A percentile compares a stretch with the other conserved stretches of the same genome.
phyloP scores from a whole-genome alignment of 2,329 filamentous ascomycete species.

The Aspergillus caelatus region DNA sequence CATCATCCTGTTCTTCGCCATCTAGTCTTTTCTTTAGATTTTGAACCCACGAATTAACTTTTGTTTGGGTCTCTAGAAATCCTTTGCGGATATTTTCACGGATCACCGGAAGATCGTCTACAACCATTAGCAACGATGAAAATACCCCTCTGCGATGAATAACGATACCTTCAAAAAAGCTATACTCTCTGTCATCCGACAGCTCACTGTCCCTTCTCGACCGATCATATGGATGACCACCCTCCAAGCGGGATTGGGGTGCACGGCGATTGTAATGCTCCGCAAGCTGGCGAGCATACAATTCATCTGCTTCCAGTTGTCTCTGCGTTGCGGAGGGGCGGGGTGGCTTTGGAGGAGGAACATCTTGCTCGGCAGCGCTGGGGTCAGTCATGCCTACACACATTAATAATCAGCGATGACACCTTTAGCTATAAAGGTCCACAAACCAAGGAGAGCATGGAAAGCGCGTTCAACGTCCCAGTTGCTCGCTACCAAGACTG shows the following conservation, averaged over 20 bases:
- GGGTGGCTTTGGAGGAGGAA: slow-evolving; percentile 79
- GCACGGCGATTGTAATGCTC: slow-evolving; percentile 73
- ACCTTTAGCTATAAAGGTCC: neutral
- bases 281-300: slow-evolving; percentile 88
- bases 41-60: slow-evolving; percentile 90
- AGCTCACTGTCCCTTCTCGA: slow-evolving; percentile 59
- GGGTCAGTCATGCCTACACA: slow-evolving; percentile 75
- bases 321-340: slow-evolving; percentile 70
- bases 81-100: slow-evolving; percentile 91
- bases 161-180: slow-evolving; percentile 75
- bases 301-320: slow-evolving; percentile 87
- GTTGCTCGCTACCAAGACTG: slow-evolving; percentile 81
- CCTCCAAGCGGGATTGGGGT: slow-evolving; percentile 34
- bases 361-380: slow-evolving; percentile 63
- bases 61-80: slow-evolving; percentile 89
- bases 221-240: slow-evolving; percentile 42
- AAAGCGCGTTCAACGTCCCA: slow-evolving; percentile 92
- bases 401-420: slow-evolving; percentile 5
- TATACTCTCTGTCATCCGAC: slow-evolving; percentile 74
- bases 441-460: slow-evolving; percentile 82
- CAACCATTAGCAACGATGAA: slow-evolving; percentile 17
- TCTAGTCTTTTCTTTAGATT: slow-evolving; percentile 92
- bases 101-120: slow-evolving; percentile 90
- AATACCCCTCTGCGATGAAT: neutral
- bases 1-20: slow-evolving; percentile 76